Base-by-base conservation (phyloP, 805 yeast species). In the Candida pini region DNA sequence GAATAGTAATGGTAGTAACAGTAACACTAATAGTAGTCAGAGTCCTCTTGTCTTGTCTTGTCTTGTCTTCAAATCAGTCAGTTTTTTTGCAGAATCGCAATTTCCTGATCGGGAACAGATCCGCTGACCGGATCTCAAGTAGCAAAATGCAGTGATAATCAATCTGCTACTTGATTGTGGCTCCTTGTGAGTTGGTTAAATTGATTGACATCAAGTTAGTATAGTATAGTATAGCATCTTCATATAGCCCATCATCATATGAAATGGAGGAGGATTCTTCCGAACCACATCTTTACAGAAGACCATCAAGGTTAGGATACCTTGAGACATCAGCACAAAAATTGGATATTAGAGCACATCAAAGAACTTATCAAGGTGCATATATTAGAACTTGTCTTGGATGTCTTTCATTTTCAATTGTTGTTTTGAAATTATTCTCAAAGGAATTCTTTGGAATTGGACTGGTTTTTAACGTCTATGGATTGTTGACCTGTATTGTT, bases 291-390 rank as follows among this genome's bases (percentile, higher is more conserved):
- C 16, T 34, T 14, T 24, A 19, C 5, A 39, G 61, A 20, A 50
- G 57, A 26, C 66, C 65, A n/a, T 56, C 64, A 6, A 34, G 60
- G 14, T 41, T 61, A 34, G 44, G 48, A 9, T 41, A 64, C 30
- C 50, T 63, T 12, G 57, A 69, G 5, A 58, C 70, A 4, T 54
- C 65, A 25, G 58, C 55, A 4, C 63, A 63, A 35, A 66, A 68
- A 45, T 54, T 73, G 18, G 80, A 74, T 43, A 64, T 74, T 3
- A 44, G 81, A 46, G 92, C 90, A 0, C 81, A 81, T 47, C 92
- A 84, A 56, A 58, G 95, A 37, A 84, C 94, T 0, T 84, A 82
- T 49, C 92, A 84, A 51, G 95, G 94, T 0, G 89, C 94, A 2
- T 84, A 85, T 50, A 66, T 81, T 18, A 58, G 95, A 34, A 75